phyloP scores from a whole-genome alignment of 495 filamentous ascomycete species.

The Clohesyomyces aquaticus region DNA sequence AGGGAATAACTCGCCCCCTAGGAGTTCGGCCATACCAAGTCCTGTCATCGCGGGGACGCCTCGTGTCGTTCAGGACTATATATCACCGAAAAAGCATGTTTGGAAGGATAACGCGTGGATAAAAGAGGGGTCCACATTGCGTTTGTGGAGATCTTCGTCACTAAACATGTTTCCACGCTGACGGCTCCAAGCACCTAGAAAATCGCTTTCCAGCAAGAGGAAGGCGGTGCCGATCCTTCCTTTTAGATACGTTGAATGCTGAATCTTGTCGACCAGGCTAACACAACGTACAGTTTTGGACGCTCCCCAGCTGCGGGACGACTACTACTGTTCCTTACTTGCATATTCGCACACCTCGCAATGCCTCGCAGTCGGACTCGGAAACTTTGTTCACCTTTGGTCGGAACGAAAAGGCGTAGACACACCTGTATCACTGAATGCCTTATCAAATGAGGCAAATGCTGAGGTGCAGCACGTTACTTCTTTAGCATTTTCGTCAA shows the following conservation, averaged over 20 bases:
- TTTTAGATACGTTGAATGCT: conserved; percentile 65
- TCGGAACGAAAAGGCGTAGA: conserved; percentile 68
- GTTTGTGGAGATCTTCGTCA: conserved; percentile 29
- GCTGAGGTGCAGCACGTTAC: conserved; percentile 60
- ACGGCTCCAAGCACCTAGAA: conserved; percentile 5
- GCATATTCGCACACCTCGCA: conserved; percentile 76
- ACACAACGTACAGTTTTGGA: conserved; percentile 66
- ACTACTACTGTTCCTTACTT: conserved; percentile 92
- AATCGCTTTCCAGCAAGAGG: conserved; percentile 17
- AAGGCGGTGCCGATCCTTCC: conserved; percentile 65
- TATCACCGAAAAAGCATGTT: conserved; percentile 34
- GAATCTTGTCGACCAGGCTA: conserved; percentile 20
- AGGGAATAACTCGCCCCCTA: conserved; percentile 35
- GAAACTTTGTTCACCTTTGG: conserved; percentile 86
- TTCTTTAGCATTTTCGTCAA: conserved; percentile 84
- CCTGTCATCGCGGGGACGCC: not conserved
- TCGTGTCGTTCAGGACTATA: not conserved
- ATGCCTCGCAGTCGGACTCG: conserved; percentile 82
- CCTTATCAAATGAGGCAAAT: conserved; percentile 9
- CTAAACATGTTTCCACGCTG: not conserved
- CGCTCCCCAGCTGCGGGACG: conserved; percentile 84
- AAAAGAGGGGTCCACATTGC: conserved; percentile 54
- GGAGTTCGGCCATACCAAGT: conserved; percentile 2
- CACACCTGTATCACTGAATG: conserved; percentile 52
- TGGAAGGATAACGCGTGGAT: conserved; percentile 49